These are phyloP conservation scores for Cyclotella baltica DNA, from an alignment of 108 stramenopile species.

Conservation along the genomic window DNA sequence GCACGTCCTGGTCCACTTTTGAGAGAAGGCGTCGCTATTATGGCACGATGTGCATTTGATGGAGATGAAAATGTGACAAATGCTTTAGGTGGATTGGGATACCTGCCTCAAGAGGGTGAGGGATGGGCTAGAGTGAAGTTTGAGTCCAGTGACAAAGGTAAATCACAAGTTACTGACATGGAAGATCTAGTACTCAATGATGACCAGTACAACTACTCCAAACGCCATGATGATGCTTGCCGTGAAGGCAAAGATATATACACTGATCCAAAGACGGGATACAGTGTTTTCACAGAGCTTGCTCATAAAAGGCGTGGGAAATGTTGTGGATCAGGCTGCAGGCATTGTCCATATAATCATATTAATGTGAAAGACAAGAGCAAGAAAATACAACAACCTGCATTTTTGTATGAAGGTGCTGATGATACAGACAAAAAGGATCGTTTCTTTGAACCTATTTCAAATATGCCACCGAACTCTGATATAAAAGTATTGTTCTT, in stretches of 20 bases:
- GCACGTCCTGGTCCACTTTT: slow-evolving; percentile 87
- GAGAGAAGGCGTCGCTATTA: slow-evolving; percentile 74
- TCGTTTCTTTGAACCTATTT: slow-evolving; percentile 26
- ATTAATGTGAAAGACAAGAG: slow-evolving; percentile 78
- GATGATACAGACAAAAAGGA: not conserved
- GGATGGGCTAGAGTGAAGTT: slow-evolving; percentile 39
- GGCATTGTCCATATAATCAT: slow-evolving; percentile 93
- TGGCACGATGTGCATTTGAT: slow-evolving; percentile 75
- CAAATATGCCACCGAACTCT: slow-evolving; percentile 35
- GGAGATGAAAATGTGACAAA: slow-evolving; percentile 49
- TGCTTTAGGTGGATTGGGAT: slow-evolving; percentile 54
- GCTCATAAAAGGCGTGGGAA: slow-evolving; percentile 82
- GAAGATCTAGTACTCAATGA: slow-evolving; percentile 38
- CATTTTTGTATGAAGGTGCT: slow-evolving; percentile 64
- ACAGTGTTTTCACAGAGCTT: slow-evolving; percentile 87
- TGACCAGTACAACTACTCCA: slow-evolving; percentile 36
- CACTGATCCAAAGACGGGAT: slow-evolving; percentile 88
- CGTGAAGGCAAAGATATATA: slow-evolving; percentile 58
- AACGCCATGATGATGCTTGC: slow-evolving; percentile 71
- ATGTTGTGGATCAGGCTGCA: slow-evolving; percentile 92
- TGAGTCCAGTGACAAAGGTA: not conserved
- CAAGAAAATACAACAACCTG: slow-evolving; percentile 70
- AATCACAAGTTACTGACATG: slow-evolving; percentile 21
- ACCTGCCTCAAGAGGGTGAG: slow-evolving; percentile 39
- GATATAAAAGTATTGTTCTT: slow-evolving; percentile 84